Percentiles rank a stretch among this genome's conserved stretches.
Evolutionary conservation across 1,284 basidiomycete genomes (phyloP).

Genomic region (Leccinum pseudoinsigne): DNA sequence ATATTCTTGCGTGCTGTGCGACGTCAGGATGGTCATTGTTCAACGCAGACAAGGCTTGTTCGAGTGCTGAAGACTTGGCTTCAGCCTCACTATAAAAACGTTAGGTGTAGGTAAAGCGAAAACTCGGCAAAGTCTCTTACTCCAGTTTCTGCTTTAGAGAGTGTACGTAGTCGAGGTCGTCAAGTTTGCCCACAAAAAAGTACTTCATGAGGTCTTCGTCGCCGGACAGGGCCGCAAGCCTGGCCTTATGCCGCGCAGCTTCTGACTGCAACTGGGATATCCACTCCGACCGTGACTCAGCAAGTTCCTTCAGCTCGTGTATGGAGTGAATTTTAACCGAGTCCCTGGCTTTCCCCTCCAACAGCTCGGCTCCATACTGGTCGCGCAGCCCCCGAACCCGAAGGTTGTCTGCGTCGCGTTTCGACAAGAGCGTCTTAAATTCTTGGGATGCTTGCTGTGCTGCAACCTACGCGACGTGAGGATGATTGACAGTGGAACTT

Average conservation of each 20-base stretch:
- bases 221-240: constrained; percentile 73
- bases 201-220: constrained; percentile 75
- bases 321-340: constrained; percentile 60
- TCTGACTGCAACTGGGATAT: constrained; percentile 76
- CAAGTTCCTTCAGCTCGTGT: constrained; percentile 72
- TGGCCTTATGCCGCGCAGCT: constrained; percentile 72
- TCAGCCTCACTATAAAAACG: constrained; percentile 49
- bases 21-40: constrained; percentile 46
- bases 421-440: constrained; percentile 52
- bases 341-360: constrained; percentile 73
- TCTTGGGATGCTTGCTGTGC: constrained; percentile 54
- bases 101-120: constrained; percentile 17
- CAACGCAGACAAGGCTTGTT: constrained; percentile 37
- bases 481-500: constrained; percentile 12
- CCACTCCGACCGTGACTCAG: constrained; percentile 75
- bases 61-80: constrained; percentile 46
- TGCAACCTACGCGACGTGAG: constrained; percentile 41
- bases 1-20: constrained; percentile 42
- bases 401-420: constrained; percentile 73
- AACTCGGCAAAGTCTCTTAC: constrained; percentile 39
- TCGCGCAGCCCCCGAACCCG: constrained; percentile 84
- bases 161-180: constrained; percentile 64
- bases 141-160: constrained; percentile 57
- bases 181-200: constrained; percentile 58
- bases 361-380: constrained; percentile 69